Base-by-base conservation (phyloP, 225 moss, liverwort and hornwort genomes). In the Marchantia paleacea region DNA sequence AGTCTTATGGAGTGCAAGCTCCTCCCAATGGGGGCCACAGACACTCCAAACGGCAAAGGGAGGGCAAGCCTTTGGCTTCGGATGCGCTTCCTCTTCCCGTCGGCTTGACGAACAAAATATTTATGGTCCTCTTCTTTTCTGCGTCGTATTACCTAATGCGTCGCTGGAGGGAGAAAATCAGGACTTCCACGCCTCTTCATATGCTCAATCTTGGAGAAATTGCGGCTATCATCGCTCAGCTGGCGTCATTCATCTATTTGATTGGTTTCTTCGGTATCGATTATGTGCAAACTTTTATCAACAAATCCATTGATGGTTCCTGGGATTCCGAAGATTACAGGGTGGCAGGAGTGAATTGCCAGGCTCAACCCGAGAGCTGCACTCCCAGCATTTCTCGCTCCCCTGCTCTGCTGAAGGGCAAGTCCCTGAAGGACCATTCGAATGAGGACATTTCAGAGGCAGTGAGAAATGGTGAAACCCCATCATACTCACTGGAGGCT, bases 211-310 rank as follows among this genome's bases (percentile, higher is more conserved):
- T 97, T 8, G 93, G 91, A 48, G 97, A 97, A 80, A 97, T 97
- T 62, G 83, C 83, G 7, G 97, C 97, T 25, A 83, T 97, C 10
- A 70, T 97, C 7, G 83, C 83, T 9, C 97, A 94, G 89, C 88
- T 97, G 73, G 86, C 93, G 10, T 93, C 93, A 3, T 97, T 92
- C 50, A 97, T 97, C 13, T 97, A 97, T 69, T 75, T 97, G 85
- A 97, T 97, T 54, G 97, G 97, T 0, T 97, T 97, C 80, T 97
- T 95, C 48, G 97, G 97, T 52, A 97, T 97, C 63, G 94, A 94
- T 47, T 95, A 97, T 55, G 97, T 94, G 29, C 97, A 97, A 85
- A 93, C 91, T 69, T 92, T 97, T 60, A 92, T 93, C 30, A 86
- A 78, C 73, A 93, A 84, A 81, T 86, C 90, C 71, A 78, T 75